Conservation (phyloP, 768 basidiomycete genomes). For the Lactarius hengduanensis region DNA sequence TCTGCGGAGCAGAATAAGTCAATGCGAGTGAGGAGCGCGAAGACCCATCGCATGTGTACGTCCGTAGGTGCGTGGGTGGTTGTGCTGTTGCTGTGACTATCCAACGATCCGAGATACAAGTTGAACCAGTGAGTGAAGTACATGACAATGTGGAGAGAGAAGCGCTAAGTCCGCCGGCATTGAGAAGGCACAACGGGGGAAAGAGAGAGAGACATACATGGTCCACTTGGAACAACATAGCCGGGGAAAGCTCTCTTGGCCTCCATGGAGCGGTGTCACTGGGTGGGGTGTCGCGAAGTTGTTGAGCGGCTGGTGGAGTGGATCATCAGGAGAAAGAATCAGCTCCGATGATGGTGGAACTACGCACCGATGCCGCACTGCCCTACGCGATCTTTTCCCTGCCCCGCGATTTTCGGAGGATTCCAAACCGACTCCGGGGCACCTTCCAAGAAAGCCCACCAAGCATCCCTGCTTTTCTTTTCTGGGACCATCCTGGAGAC, state of each 20-base stretch:
- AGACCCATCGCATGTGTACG: slow-evolving; percentile 74
- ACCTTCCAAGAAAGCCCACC: slow-evolving; percentile 79
- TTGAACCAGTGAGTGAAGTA: slow-evolving; percentile 84
- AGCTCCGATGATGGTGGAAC: slow-evolving; percentile 22
- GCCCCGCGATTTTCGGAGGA: slow-evolving; percentile 43
- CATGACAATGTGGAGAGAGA: slow-evolving; percentile 74
- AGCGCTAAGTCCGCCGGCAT: slow-evolving; percentile 45
- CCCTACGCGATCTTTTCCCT: slow-evolving; percentile 28
- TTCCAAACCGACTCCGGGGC: slow-evolving; percentile 68
- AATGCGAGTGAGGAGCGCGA: slow-evolving; percentile 65
- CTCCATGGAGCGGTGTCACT: not conserved
- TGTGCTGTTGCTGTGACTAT: slow-evolving; percentile 29
- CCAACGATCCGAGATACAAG: slow-evolving; percentile 45
- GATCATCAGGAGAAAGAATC: slow-evolving; percentile 2
- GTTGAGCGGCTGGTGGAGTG: slow-evolving; percentile 7
- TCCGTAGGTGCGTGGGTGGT: slow-evolving; percentile 43
- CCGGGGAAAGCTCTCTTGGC: slow-evolving; percentile 53
- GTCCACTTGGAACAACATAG: slow-evolving; percentile 57
- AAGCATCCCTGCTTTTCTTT: slow-evolving; percentile 66
- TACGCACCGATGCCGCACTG: slow-evolving; percentile 4
- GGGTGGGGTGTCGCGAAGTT: not conserved
- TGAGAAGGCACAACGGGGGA: slow-evolving; percentile 21
- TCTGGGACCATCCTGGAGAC: slow-evolving; percentile 54
- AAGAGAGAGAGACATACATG: slow-evolving; percentile 48
- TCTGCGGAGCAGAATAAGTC: slow-evolving; percentile 71